These are phyloP conservation scores for Flaveria trinervia DNA, from an alignment of 129 eudicot species.

Conservation along the genomic window DNA sequence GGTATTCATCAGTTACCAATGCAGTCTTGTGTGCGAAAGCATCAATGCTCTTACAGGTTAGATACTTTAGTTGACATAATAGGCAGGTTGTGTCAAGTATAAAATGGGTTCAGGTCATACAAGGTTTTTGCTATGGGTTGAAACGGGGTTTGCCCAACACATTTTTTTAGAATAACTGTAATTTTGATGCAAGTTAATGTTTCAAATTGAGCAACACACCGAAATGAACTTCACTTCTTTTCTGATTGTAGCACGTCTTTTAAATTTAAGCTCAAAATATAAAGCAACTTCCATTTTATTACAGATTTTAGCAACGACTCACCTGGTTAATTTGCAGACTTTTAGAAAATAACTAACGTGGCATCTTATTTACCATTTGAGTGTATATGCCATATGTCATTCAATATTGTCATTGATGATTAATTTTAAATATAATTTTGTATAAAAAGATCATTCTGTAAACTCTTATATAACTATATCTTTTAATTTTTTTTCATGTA, in stretches of 20 bases:
- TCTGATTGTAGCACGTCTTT: background rate
- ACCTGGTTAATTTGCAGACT: no score
- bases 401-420: no score
- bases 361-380: no score
- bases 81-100: background rate
- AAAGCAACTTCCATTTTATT: background rate
- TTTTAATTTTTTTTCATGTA: no score
- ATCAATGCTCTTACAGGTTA: slow-evolving; percentile 95
- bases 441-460: no score
- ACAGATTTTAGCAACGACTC: background rate
- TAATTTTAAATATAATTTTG: no score
- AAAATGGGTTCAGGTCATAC: background rate
- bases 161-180: background rate
- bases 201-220: background rate
- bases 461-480: no score
- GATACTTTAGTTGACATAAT: slow-evolving; percentile 5
- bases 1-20: slow-evolving; percentile 64
- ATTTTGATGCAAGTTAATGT: background rate
- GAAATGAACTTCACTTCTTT: background rate
- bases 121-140: background rate
- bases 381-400: no score
- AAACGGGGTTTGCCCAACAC: background rate
- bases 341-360: no score
- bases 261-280: background rate
- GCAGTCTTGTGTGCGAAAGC: slow-evolving; percentile 86